Percentiles rank a stretch among this genome's conserved stretches.
phyloP scores from a whole-genome alignment of 257 asterid species.

The Misopates orontium region DNA sequence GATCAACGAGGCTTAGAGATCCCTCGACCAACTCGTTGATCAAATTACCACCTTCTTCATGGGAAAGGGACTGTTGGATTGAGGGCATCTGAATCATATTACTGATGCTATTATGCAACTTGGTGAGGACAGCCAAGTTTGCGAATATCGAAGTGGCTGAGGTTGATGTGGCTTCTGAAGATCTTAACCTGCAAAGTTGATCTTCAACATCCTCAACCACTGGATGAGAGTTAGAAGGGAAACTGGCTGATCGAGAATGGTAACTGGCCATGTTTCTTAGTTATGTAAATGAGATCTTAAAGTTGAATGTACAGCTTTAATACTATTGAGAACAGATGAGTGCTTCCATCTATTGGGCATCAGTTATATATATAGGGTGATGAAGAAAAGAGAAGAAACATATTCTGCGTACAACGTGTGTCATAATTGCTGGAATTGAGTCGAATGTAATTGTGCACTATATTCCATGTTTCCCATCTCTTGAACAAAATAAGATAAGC shows the following conservation, averaged over 20 bases:
- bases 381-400: conserved; percentile 15
- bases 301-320: neutral
- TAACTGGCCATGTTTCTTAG: neutral
- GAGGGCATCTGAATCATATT: conserved; percentile 29
- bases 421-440: neutral
- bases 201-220: conserved; percentile 7
- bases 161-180: neutral
- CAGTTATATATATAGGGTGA: neutral
- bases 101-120: conserved; percentile 17
- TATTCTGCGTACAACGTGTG: conserved; percentile 11
- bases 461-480: conserved; percentile 8
- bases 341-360: neutral
- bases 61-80: conserved; percentile 19
- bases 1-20: conserved; percentile 33
- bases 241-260: conserved; percentile 34
- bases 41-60: conserved; percentile 19
- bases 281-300: neutral
- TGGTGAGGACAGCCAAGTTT: conserved; percentile 22
- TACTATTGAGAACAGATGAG: neutral
- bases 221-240: conserved; percentile 37
- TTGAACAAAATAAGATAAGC: neutral
- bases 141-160: conserved; percentile 16
- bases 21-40: conserved; percentile 32
- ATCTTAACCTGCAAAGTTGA: conserved; percentile 27
- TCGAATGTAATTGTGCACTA: conserved; percentile 1